Evolutionary conservation across 176 grass and related monocot genomes (phyloP).

Genomic region (Triticum turgidum): DNA sequence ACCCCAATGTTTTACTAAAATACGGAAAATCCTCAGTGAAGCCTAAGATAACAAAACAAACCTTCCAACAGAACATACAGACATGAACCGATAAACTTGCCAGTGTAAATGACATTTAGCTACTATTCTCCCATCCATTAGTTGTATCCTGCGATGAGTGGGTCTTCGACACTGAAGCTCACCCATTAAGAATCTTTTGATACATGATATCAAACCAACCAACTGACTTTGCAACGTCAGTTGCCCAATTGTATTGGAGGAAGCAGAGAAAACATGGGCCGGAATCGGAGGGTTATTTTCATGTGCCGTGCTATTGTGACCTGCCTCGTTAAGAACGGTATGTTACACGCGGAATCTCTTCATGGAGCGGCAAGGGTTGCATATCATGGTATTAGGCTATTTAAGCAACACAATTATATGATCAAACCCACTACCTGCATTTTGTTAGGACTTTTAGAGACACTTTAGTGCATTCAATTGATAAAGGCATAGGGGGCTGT

Average conservation of each 20-base stretch:
- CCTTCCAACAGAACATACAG: too few species aligned
- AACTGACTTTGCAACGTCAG: not conserved
- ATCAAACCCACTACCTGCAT: not conserved
- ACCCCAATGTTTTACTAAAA: too few species aligned
- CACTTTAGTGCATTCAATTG: too few species aligned
- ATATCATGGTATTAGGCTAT: constrained; percentile 24
- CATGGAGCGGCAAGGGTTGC: constrained; percentile 1
- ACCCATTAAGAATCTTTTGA: constrained; percentile 39
- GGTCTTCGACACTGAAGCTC: constrained; percentile 97
- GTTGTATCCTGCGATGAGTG: constrained; percentile 83
- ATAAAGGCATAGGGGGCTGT: too few species aligned
- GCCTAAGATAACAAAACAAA: too few species aligned
- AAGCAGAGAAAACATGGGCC: constrained; percentile 63
- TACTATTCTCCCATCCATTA: constrained; percentile 84
- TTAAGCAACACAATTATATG: constrained; percentile 28
- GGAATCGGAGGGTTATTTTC: constrained; percentile 19
- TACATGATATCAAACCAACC: not conserved
- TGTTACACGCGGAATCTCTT: not conserved
- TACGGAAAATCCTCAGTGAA: too few species aligned
- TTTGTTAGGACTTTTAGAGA: too few species aligned
- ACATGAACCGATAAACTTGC: too few species aligned
- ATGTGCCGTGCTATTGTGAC: constrained; percentile 26
- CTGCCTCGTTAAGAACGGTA: constrained; percentile 12
- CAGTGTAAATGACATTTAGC: constrained; percentile 53
- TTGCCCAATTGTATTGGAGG: constrained; percentile 56